Conservation (phyloP, 495 filamentous ascomycete species). For the Pseudomonodictys pantanalensis region DNA sequence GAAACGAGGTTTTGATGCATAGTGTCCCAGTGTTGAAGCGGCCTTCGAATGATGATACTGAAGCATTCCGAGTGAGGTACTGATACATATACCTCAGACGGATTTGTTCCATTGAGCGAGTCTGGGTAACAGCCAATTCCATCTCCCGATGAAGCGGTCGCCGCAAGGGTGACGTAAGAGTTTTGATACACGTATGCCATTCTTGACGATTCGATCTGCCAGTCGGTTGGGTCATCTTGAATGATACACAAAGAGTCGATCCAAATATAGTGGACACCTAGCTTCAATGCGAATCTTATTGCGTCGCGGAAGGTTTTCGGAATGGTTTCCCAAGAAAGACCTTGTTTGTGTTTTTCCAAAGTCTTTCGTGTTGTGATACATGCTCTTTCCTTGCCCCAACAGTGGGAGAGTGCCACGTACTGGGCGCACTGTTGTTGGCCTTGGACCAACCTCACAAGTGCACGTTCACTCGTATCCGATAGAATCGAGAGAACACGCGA, state of each 20-base stretch:
- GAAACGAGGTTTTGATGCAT: no score
- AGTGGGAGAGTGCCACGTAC: constrained; percentile 25
- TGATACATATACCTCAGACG: no score
- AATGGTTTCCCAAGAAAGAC: background rate
- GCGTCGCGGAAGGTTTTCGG: constrained; percentile 24
- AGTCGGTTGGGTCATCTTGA: constrained; percentile 12
- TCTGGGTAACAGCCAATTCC: no score
- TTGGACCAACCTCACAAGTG: background rate
- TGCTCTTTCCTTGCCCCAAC: constrained; percentile 16
- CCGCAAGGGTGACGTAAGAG: constrained; percentile 1
- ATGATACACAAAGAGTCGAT: constrained; percentile 31
- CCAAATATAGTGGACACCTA: constrained; percentile 25
- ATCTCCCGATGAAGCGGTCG: no score
- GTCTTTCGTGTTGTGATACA: constrained; percentile 4
- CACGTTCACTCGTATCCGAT: no score
- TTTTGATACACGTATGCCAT: constrained; percentile 14
- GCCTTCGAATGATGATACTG: no score
- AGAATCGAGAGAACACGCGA: no score
- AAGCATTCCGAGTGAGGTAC: no score
- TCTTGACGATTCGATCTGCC: constrained; percentile 1
- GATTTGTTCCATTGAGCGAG: no score
- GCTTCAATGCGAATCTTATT: constrained; percentile 4
- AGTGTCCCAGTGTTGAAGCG: no score
- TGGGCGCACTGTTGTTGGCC: background rate
- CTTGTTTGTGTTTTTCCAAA: background rate